These are phyloP conservation scores for Metarhizium anisopliae DNA, from an alignment of 2,329 filamentous ascomycete species.

Conservation along the genomic window DNA sequence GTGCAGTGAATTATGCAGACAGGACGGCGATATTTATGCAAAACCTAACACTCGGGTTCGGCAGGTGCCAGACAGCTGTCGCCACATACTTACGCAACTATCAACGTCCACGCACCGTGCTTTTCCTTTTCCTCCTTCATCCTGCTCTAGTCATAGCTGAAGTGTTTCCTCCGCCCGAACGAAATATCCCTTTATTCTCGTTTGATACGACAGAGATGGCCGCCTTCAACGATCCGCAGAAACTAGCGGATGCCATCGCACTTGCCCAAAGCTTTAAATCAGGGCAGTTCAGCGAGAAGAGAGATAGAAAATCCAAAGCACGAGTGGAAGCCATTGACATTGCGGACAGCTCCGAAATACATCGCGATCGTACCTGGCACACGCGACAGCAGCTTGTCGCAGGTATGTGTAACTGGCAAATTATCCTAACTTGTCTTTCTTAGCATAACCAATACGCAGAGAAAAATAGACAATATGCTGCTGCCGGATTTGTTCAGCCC, in stretches of 20 bases:
- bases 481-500: not conserved
- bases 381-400: not conserved
- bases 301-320: not conserved
- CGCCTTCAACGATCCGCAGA: conserved; percentile 15
- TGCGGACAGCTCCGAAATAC: not conserved
- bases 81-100: not conserved
- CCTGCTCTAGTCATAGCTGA: not conserved
- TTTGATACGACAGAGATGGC: conserved; percentile 8
- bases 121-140: not conserved
- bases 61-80: conserved; percentile 6
- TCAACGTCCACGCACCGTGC: not conserved
- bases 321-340: not conserved
- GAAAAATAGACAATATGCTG: not conserved
- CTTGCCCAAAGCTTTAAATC: conserved; percentile 18
- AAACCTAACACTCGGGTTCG: not conserved
- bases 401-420: not conserved
- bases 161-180: not conserved
- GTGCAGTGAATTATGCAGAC: not conserved
- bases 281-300: conserved; percentile 2
- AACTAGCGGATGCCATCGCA: conserved; percentile 17
- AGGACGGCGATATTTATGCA: not conserved
- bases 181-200: not conserved
- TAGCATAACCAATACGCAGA: not conserved
- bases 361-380: not conserved
- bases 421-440: not conserved